Base-by-base conservation (phyloP, 306 rosid species). In the Echinosophora koreensis region DNA sequence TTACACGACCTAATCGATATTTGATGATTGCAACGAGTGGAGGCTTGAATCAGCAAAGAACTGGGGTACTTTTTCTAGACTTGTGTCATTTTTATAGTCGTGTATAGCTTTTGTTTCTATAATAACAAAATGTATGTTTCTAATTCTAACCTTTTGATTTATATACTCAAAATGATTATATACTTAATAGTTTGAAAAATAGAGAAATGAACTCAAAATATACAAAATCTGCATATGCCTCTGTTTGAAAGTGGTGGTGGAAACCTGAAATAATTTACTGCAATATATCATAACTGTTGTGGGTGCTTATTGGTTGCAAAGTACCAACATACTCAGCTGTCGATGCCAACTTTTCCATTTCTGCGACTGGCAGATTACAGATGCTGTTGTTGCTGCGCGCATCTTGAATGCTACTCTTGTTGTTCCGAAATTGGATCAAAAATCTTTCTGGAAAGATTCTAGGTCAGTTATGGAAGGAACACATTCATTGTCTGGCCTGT, bases 371-470 rank as follows among this genome's bases (percentile, higher is more conserved):
- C 93, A 95, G 99, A 96, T 96, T 65, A 96, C 97, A 79, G 99
- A 96, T 86, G 93, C 98, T 30, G 98, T 96, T 74, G 98, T 91
- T 85, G 98, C 91, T 60, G 99, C 99, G 2, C 94, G 96, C 22
- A 92, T 96, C 77, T 80, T 96, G 87, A 96, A 96, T 89, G 91
- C 99, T 38, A 96, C 97, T 11, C 97, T 96, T 77, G 94, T 96
- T 82, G 84, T 92, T 81, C 99, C 99, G 10, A 96, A 88, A 86
- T 83, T 96, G 85, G 98, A 96, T 78, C 91, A 91, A 79, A 89
- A 90, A 61, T 96, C 99, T 81, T 96, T 87, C 79, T 96, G 99
- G 98, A 96, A 90, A 86, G 99, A 96, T 87, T 81, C 94, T 27
- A 95, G 99, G 99, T 95, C 58, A 77, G 88, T 82, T 70, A 73